Base-by-base conservation (phyloP, 192 early-diverging fungal genomes). In the Gryganskiella cystojenkinii region DNA sequence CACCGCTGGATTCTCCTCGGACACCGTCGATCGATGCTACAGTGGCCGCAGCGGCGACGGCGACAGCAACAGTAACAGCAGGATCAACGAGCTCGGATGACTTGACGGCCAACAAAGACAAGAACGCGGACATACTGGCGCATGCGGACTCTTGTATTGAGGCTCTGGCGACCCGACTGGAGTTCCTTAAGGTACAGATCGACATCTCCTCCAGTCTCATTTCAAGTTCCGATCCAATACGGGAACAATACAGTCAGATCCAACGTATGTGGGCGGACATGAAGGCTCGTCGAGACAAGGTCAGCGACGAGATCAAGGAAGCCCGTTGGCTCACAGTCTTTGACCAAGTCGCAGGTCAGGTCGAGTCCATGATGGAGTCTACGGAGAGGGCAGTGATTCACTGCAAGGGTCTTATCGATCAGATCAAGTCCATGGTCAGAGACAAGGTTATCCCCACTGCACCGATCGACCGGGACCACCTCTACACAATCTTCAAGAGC, bases 321-420 rank as follows among this genome's bases (percentile, higher is more conserved):
- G 84, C 85, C 14, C 74, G 71, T 33, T 89, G 87, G 87, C 44
- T 87, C 4, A 54, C 61, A 11, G 82, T 87, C 1, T 89, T 89
- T 72, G 79, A 79, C 53, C 83, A 84, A 47, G 84, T 85, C 4
- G 80, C 85, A 14, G 73, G 81, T 31, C 84, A 89, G 42, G 84
- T 84, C 14, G 81, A 81, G 53, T 75, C 64, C 27, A 87, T 89
- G 85, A 86, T 89, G 72, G 85, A 85, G 33, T 80, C 79, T 7
- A 54, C 87, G 34, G 87, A 87, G 27, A 72, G 85, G 19, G 83
- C 83, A 1, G 80, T 87, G 24, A 59, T 56, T 13, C 85, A 89
- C 43, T 89, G 87, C 62, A 64, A 81, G 14, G 80, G 78, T 5
- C 70, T 80, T 19, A 62, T 78, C 11, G 74, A 78, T 31, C 66